phyloP scores from a whole-genome alignment of 371 early-diverging fungal genomes.

The Parasitella parasitica region DNA sequence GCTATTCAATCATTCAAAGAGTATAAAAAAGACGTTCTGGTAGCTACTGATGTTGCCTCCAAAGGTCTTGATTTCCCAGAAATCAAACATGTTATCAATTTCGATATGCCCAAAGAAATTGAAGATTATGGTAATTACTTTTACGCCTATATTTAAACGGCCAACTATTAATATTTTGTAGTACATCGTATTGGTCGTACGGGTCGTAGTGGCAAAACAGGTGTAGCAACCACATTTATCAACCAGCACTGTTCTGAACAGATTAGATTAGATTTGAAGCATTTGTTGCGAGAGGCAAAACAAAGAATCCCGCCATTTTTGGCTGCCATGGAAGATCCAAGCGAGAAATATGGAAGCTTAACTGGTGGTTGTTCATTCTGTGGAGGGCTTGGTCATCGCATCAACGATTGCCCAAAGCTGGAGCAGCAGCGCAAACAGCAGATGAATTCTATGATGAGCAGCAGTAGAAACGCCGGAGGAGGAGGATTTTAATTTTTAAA shows the following conservation, averaged over 20 bases:
- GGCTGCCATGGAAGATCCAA: constrained; percentile 85
- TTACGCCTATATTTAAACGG: too few species aligned
- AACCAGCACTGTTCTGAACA: constrained; percentile 84
- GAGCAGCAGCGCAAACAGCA: constrained; percentile 68
- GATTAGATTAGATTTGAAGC: constrained; percentile 90
- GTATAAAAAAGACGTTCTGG: constrained; percentile 83
- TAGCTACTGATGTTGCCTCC: constrained; percentile 92
- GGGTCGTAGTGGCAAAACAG: constrained; percentile 97
- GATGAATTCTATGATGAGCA: constrained; percentile 51
- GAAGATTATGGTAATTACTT: constrained; percentile 82
- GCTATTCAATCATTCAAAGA: constrained; percentile 80
- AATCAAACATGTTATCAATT: constrained; percentile 92
- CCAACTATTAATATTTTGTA: neutral
- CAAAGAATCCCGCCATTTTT: constrained; percentile 91
- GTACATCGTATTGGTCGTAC: constrained; percentile 98
- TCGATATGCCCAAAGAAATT: constrained; percentile 96
- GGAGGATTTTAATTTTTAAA: constrained; percentile 38
- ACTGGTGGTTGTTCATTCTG: constrained; percentile 91
- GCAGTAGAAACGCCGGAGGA: constrained; percentile 36
- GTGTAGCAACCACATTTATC: constrained; percentile 96
- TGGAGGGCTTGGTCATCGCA: constrained; percentile 95
- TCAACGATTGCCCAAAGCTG: constrained; percentile 88
- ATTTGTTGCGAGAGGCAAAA: constrained; percentile 90
- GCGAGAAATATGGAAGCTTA: constrained; percentile 70
- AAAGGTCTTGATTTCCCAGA: constrained; percentile 94